Evolutionary conservation across 2,329 filamentous ascomycete genomes (phyloP).

Genomic region (Trichoderma simmonsii): DNA sequence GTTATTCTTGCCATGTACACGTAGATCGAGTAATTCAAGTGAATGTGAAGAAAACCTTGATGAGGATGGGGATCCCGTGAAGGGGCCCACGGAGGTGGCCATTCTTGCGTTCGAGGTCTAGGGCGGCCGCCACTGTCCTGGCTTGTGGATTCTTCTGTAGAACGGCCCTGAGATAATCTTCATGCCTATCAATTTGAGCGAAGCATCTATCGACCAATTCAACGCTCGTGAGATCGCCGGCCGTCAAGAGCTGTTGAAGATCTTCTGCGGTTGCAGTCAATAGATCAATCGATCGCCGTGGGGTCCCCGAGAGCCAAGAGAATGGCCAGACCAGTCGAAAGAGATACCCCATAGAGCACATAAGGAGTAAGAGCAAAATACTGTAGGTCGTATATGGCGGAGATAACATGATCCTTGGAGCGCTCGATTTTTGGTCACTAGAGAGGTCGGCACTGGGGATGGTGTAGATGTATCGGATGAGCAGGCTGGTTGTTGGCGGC

Average conservation of each 20-base stretch:
- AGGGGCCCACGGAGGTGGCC: background rate
- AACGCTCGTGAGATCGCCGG: background rate
- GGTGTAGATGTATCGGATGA: too few species aligned
- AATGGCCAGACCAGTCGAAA: background rate
- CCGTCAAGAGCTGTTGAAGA: background rate
- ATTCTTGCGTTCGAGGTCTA: background rate
- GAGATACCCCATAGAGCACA: background rate
- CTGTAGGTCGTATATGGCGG: background rate
- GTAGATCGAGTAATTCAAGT: background rate
- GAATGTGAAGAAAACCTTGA: background rate
- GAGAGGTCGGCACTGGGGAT: background rate
- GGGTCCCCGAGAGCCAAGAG: background rate
- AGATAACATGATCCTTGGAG: background rate
- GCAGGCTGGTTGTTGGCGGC: background rate
- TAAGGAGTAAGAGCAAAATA: background rate
- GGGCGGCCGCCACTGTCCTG: background rate
- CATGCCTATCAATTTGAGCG: background rate
- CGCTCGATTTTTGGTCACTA: background rate
- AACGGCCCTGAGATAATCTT: background rate
- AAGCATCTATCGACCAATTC: background rate
- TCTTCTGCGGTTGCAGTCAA: background rate
- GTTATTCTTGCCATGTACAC: background rate
- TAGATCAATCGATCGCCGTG: background rate
- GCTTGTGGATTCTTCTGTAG: background rate
- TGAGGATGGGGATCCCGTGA: background rate